Percentiles rank a stretch among this genome's conserved stretches.
phyloP scores from a whole-genome alignment of 2,329 filamentous ascomycete genomes.

The Xylaria sp. region DNA sequence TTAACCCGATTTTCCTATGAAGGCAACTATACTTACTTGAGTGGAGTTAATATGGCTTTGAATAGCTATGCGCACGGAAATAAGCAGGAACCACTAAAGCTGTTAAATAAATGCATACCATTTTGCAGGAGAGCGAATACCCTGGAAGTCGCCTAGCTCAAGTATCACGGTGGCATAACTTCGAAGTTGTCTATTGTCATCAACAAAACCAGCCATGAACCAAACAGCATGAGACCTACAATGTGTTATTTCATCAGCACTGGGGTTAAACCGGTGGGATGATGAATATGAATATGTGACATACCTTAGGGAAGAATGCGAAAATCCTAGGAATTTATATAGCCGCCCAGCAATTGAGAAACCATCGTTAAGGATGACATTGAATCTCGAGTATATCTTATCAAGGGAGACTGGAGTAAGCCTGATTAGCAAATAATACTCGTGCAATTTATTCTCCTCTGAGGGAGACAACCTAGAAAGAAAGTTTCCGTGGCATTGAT shows the following conservation, averaged over 20 bases:
- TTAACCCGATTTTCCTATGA: background rate
- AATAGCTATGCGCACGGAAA: background rate
- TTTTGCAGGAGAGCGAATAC: conserved; percentile 64
- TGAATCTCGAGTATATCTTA: conserved; percentile 69
- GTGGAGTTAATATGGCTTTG: conserved; percentile 6
- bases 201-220: conserved; percentile 64
- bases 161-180: conserved; percentile 58
- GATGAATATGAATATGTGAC: background rate
- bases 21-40: conserved; percentile 27
- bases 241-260: background rate
- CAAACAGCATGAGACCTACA: conserved; percentile 71
- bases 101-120: conserved; percentile 49
- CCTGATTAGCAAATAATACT: conserved; percentile 3
- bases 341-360: conserved; percentile 72
- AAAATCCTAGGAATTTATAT: conserved; percentile 80
- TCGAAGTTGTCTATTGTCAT: conserved; percentile 50
- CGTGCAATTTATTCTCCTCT: background rate
- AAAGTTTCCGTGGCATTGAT: background rate
- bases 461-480: background rate
- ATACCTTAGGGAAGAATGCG: conserved; percentile 76
- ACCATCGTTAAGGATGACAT: conserved; percentile 65
- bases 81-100: background rate
- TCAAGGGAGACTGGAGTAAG: conserved; percentile 56
- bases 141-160: conserved; percentile 61
- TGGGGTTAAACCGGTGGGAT: background rate